Percentiles rank a stretch among this genome's conserved stretches.
phyloP scores from a whole-genome alignment of 2,329 filamentous ascomycete genomes.

The Pseudodiploospora longispora region DNA sequence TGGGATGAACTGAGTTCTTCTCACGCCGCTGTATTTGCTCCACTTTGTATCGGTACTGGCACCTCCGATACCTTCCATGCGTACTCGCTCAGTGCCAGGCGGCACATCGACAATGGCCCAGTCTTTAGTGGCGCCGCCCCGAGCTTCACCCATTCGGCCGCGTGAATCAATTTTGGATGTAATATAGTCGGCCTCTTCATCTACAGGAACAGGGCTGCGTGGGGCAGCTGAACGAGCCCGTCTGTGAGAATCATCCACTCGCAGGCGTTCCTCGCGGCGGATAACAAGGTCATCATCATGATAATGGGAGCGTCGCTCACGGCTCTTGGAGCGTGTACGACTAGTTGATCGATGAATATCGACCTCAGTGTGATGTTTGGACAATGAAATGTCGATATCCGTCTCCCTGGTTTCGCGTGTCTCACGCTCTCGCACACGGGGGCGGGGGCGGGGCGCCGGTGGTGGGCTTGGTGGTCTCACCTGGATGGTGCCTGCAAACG shows the following conservation, averaged over 20 bases:
- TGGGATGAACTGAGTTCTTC: conserved; percentile 64
- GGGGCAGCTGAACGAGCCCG: conserved; percentile 46
- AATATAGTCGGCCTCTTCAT: conserved; percentile 59
- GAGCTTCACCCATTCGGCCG: conserved; percentile 63
- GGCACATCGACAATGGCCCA: conserved; percentile 82
- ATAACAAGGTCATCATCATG: conserved; percentile 61
- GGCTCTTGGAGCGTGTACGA: conserved; percentile 27
- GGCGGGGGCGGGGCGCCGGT: conserved; percentile 40
- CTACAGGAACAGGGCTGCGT: conserved; percentile 23
- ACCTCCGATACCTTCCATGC: conserved; percentile 71
- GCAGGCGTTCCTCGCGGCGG: conserved; percentile 44
- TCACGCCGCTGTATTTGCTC: conserved; percentile 71
- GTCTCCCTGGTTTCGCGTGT: conserved; percentile 22
- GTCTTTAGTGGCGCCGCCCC: conserved; percentile 63
- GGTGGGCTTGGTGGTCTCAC: conserved; percentile 36
- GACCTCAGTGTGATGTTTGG: conserved; percentile 47
- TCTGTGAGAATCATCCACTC: conserved; percentile 34
- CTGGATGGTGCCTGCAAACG: conserved; percentile 34
- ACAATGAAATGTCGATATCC: conserved; percentile 54
- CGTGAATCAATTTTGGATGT: conserved; percentile 48
- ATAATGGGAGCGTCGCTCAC: conserved; percentile 32
- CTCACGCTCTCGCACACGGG: conserved; percentile 39
- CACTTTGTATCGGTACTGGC: conserved; percentile 70
- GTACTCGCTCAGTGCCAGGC: conserved; percentile 73
- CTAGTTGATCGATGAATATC: conserved; percentile 40